Percentiles rank a stretch among this genome's conserved stretches.
Evolutionary conservation across 805 yeast species (phyloP).

Genomic region (Ascoidea asiatica): DNA sequence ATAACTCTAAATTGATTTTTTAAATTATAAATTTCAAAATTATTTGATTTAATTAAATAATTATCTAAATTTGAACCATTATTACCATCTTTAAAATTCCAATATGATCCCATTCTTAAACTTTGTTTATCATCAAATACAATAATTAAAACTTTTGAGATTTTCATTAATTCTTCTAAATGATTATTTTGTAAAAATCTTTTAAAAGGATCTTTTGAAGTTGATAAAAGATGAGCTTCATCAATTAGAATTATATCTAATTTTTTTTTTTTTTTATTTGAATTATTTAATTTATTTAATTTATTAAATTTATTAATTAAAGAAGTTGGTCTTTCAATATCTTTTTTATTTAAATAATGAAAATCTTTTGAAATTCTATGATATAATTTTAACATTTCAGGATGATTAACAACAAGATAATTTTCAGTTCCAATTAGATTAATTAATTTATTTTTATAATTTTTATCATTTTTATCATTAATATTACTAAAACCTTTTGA

Average conservation of each 20-base stretch:
- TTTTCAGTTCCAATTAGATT: constrained; percentile 23
- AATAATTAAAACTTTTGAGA: constrained; percentile 25
- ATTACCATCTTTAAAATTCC: constrained; percentile 18
- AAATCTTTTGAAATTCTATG: constrained; percentile 24
- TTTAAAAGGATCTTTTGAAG: constrained; percentile 30
- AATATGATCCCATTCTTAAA: constrained; percentile 31
- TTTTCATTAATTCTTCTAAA: constrained; percentile 23
- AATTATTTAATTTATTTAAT: too few species aligned
- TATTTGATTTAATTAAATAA: constrained; percentile 5
- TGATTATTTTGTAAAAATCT: constrained; percentile 31
- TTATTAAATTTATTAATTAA: constrained; percentile 22
- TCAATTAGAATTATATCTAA: constrained; percentile 29
- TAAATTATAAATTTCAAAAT: constrained; percentile 15
- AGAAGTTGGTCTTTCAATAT: constrained; percentile 33
- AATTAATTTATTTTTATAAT: too few species aligned
- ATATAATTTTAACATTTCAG: constrained; percentile 32
- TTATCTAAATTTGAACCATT: constrained; percentile 23
- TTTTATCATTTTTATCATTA: constrained; percentile 13
- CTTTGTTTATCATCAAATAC: constrained; percentile 34
- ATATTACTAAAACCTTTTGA: constrained; percentile 10
- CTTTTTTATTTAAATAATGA: constrained; percentile 21
- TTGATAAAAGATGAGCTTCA: constrained; percentile 31
- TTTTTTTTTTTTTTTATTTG: constrained; percentile 12
- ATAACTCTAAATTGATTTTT: constrained; percentile 29
- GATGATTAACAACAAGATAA: constrained; percentile 30